Evolutionary conservation across 768 basidiomycete genomes (phyloP).

Genomic region (Termitomyces sp.): DNA sequence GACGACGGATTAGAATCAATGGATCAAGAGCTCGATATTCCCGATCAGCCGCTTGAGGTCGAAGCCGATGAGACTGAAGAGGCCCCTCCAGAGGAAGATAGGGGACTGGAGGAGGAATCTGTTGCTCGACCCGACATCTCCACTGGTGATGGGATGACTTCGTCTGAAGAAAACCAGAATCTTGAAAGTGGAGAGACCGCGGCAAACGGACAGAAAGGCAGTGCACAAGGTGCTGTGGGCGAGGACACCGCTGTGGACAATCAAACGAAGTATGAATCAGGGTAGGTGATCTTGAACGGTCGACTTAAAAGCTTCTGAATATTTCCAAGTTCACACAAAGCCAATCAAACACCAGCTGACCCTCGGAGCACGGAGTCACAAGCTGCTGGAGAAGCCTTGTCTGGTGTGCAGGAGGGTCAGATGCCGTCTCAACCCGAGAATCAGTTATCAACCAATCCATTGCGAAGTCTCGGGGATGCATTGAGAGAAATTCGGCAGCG

Average conservation of each 20-base stretch:
- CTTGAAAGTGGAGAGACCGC: conserved; percentile 24
- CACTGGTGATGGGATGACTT: conserved; percentile 33
- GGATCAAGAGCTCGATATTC: conserved; percentile 21
- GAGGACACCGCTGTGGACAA: conserved; percentile 24
- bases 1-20: conserved; percentile 21
- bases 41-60: conserved; percentile 20
- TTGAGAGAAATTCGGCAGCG: conserved; percentile 75
- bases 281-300: conserved; percentile 20
- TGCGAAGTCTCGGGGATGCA: conserved; percentile 81
- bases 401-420: conserved; percentile 42
- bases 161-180: conserved; percentile 23
- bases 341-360: conserved; percentile 14
- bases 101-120: conserved; percentile 25
- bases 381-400: conserved; percentile 28
- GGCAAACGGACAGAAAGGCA: conserved; percentile 26
- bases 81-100: conserved; percentile 24
- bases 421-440: conserved; percentile 33
- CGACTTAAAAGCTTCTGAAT: background rate
- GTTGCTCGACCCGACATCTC: conserved; percentile 39
- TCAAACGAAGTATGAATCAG: conserved; percentile 22
- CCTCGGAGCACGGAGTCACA: conserved; percentile 15
- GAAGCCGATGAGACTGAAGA: conserved; percentile 19
- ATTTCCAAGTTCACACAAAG: conserved; percentile 15
- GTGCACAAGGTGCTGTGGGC: conserved; percentile 21
- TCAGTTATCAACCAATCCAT: conserved; percentile 42